A percentile compares a stretch with the other conserved stretches of the same genome.
Conservation (phyloP, 176 grass and related monocot genomes). For the Oryza australiensis region DNA sequence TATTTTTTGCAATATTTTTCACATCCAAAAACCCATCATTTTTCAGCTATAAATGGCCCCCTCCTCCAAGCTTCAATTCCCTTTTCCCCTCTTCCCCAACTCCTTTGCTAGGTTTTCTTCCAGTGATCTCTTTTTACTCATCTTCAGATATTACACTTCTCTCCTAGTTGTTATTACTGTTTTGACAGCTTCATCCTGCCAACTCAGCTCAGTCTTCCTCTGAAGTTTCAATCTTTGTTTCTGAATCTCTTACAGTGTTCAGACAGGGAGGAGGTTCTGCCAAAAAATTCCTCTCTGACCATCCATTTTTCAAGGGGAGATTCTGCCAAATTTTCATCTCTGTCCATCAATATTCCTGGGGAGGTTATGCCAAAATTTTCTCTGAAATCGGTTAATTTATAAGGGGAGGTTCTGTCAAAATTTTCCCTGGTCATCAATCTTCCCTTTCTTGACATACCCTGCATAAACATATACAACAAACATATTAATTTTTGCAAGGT, state of each 20-base stretch:
- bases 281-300: constrained; percentile 23
- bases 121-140: not conserved
- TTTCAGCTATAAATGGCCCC: constrained; percentile 70
- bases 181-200: not conserved
- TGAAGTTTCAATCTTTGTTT: not conserved
- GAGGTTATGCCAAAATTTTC: constrained; percentile 44
- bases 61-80: constrained; percentile 74
- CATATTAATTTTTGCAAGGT: not conserved
- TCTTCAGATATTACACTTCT: not conserved
- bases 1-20: constrained; percentile 20
- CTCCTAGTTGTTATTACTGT: constrained; percentile 10
- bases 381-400: not conserved
- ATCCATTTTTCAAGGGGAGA: constrained; percentile 35
- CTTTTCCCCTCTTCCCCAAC: constrained; percentile 69
- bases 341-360: constrained; percentile 3
- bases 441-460: not conserved
- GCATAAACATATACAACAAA: not conserved
- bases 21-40: not conserved
- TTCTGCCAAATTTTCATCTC: constrained; percentile 40
- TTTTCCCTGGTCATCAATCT: not conserved
- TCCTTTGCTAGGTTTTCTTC: constrained; percentile 52
- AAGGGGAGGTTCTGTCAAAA: constrained; percentile 49
- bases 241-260: not conserved
- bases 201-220: not conserved
- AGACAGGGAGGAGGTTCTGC: constrained; percentile 39